These are phyloP conservation scores for Aspergillus ustus DNA, from an alignment of 2,329 filamentous ascomycete genomes.

Conservation along the genomic window DNA sequence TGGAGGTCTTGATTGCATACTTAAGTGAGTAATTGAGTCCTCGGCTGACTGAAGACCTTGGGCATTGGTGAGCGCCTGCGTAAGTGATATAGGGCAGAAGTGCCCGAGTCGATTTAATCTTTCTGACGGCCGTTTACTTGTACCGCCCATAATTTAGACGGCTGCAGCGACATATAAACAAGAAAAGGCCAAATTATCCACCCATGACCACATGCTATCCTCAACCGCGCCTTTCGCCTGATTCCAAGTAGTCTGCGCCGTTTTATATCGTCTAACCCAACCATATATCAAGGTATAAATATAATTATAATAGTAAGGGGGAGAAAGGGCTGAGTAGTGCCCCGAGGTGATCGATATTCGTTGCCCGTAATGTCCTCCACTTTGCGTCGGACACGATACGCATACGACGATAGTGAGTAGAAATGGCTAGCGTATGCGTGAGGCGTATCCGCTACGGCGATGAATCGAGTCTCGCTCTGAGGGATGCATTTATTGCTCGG, in stretches of 20 bases:
- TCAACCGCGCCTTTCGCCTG: slow-evolving; percentile 31
- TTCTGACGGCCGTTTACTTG: slow-evolving; percentile 1
- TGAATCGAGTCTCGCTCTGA: background rate
- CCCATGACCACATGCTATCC: slow-evolving; percentile 30
- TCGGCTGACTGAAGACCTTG: too few species aligned
- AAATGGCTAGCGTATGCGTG: background rate
- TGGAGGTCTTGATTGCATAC: background rate
- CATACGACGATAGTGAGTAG: background rate
- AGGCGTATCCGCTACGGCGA: background rate
- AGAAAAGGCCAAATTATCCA: slow-evolving; percentile 17
- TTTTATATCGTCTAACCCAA: slow-evolving; percentile 38
- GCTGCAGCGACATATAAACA: slow-evolving; percentile 17
- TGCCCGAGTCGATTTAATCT: slow-evolving; percentile 2
- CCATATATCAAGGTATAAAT: slow-evolving; percentile 32
- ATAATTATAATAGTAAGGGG: slow-evolving; percentile 17
- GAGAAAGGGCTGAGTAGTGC: background rate
- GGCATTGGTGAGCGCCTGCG: too few species aligned
- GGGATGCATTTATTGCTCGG: slow-evolving; percentile 6
- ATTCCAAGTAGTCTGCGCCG: slow-evolving; percentile 31
- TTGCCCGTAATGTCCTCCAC: background rate
- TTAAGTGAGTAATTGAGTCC: background rate
- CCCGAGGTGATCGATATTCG: background rate
- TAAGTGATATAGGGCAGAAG: background rate
- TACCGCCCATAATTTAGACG: slow-evolving; percentile 10
- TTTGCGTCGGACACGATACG: background rate